These are phyloP conservation scores for Colletotrichum euphorbiae DNA, from an alignment of 2,329 filamentous ascomycete species.

Conservation along the genomic window DNA sequence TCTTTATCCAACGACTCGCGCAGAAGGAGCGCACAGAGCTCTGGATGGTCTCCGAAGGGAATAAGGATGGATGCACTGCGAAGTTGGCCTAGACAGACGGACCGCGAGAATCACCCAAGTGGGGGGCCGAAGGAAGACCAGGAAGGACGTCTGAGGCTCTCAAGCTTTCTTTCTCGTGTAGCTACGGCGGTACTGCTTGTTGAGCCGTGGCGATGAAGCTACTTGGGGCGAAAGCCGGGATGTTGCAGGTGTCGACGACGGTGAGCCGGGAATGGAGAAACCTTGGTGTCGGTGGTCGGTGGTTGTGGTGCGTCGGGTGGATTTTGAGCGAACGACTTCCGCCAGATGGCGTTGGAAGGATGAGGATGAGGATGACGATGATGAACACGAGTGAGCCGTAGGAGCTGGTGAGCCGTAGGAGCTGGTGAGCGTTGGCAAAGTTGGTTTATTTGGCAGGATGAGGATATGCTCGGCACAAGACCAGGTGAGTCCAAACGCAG, in stretches of 20 bases:
- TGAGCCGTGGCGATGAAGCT: conserved; percentile 30
- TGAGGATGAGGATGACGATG: conserved; percentile 17
- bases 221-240: conserved; percentile 28
- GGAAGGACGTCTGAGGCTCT: conserved; percentile 37
- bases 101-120: conserved; percentile 40
- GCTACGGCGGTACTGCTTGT: conserved; percentile 10
- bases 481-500: conserved; percentile 23
- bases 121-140: conserved; percentile 36
- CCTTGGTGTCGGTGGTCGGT: conserved; percentile 27
- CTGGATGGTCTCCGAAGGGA: conserved; percentile 31
- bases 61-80: conserved; percentile 36
- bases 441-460: conserved; percentile 2
- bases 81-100: conserved; percentile 37
- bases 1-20: conserved; percentile 28
- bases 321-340: conserved; percentile 7
- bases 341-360: conserved; percentile 6
- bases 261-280: conserved; percentile 38
- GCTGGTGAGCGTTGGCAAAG: not conserved
- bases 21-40: conserved; percentile 40
- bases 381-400: conserved; percentile 3
- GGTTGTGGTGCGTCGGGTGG: conserved; percentile 15
- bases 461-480: conserved; percentile 27
- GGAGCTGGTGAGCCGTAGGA: not conserved
- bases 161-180: conserved; percentile 14
- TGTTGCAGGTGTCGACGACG: conserved; percentile 35